Evolutionary conservation across 2,329 filamentous ascomycete species (phyloP).

Genomic region (Fusarium floridanum): DNA sequence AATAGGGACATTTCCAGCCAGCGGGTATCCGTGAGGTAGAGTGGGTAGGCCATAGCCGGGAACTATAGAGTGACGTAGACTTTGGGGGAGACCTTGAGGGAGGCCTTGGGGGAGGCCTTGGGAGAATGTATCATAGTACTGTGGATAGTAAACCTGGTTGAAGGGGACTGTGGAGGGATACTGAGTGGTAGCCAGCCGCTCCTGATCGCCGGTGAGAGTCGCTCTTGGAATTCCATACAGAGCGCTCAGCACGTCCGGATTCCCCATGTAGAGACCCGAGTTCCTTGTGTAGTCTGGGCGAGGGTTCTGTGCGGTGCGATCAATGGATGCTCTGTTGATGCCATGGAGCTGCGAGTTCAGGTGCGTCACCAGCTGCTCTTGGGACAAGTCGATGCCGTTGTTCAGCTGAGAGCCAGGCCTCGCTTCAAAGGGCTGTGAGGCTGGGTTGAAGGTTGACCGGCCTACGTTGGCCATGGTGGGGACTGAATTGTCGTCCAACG

Average conservation of each 20-base stretch:
- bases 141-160: slow-evolving; percentile 52
- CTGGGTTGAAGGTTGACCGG: slow-evolving; percentile 42
- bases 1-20: slow-evolving; percentile 45
- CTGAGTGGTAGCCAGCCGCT: slow-evolving; percentile 54
- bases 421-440: slow-evolving; percentile 58
- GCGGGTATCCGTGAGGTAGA: slow-evolving; percentile 48
- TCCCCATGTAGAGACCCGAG: slow-evolving; percentile 44
- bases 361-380: slow-evolving; percentile 48
- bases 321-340: slow-evolving; percentile 55
- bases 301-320: slow-evolving; percentile 51
- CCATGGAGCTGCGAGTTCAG: slow-evolving; percentile 42
- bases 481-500: slow-evolving; percentile 49
- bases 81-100: slow-evolving; percentile 46
- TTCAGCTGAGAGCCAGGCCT: slow-evolving; percentile 60
- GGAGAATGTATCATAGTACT: slow-evolving; percentile 55
- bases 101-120: slow-evolving; percentile 30
- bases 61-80: slow-evolving; percentile 53
- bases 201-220: slow-evolving; percentile 53
- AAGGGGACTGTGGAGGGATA: slow-evolving; percentile 48
- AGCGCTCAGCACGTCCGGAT: slow-evolving; percentile 56
- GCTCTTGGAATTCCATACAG: slow-evolving; percentile 50
- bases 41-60: slow-evolving; percentile 52
- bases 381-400: slow-evolving; percentile 49
- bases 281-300: slow-evolving; percentile 48
- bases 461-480: slow-evolving; percentile 22